phyloP scores from a whole-genome alignment of 2,329 filamentous ascomycete species.

The Rutstroemia sp. region DNA sequence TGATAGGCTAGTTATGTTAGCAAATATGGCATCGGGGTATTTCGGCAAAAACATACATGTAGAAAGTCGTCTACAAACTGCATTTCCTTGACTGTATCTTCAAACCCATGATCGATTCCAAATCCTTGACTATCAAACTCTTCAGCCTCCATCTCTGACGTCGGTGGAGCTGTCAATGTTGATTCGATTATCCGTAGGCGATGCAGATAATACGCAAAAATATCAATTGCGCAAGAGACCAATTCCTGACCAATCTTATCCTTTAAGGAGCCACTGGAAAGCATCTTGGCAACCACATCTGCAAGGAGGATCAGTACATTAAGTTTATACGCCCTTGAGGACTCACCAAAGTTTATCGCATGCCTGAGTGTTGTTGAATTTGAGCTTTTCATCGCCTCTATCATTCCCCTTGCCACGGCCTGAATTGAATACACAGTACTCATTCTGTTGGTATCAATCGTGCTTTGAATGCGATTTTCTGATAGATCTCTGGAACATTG shows the following conservation, averaged over 20 bases:
- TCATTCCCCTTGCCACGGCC: slow-evolving; percentile 12
- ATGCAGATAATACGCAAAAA: neutral
- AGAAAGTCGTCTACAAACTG: slow-evolving; percentile 20
- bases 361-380: slow-evolving; percentile 15
- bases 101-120: slow-evolving; percentile 14
- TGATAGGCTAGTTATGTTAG: slow-evolving; percentile 20
- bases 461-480: slow-evolving; percentile 3
- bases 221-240: neutral
- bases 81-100: slow-evolving; percentile 11
- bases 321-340: neutral
- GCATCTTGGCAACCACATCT: slow-evolving; percentile 8
- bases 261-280: slow-evolving; percentile 2
- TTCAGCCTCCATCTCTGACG: neutral
- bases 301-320: neutral
- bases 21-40: neutral
- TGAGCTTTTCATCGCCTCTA: slow-evolving; percentile 13
- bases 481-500: slow-evolving; percentile 2
- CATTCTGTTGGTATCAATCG: slow-evolving; percentile 14
- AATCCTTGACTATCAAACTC: slow-evolving; percentile 22
- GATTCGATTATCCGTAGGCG: slow-evolving; percentile 8
- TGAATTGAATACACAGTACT: slow-evolving; percentile 17
- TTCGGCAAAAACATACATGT: slow-evolving; percentile 11
- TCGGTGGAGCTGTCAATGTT: slow-evolving; percentile 11
- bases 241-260: slow-evolving; percentile 4
- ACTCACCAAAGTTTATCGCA: slow-evolving; percentile 20